phyloP scores from a whole-genome alignment of 345 rosid species.

The Ailanthus altissimus region DNA sequence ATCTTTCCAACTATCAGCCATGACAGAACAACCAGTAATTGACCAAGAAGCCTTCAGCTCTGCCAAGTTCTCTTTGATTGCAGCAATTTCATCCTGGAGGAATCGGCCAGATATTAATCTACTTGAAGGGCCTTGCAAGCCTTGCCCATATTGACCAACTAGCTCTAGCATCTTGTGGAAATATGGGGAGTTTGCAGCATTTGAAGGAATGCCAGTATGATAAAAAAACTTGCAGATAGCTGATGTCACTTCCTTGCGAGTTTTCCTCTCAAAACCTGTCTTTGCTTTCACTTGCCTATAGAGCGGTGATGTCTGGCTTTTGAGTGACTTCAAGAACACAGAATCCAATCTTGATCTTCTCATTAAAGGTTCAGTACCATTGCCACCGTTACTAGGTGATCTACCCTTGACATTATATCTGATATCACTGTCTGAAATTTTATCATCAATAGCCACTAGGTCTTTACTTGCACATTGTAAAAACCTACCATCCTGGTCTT shows the following conservation, averaged over 20 bases:
- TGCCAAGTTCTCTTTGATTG: conserved; percentile 42
- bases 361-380: conserved; percentile 45
- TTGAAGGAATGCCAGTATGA: conserved; percentile 54
- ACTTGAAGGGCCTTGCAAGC: conserved; percentile 49
- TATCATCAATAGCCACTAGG: conserved; percentile 45
- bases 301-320: conserved; percentile 41
- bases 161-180: conserved; percentile 60
- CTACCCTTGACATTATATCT: conserved; percentile 43
- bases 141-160: conserved; percentile 54
- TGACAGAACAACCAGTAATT: conserved; percentile 52
- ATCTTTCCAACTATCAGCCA: conserved; percentile 73
- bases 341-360: conserved; percentile 57
- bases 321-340: conserved; percentile 41
- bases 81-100: conserved; percentile 54
- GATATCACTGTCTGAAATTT: conserved; percentile 44
- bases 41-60: conserved; percentile 54
- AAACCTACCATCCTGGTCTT: conserved; percentile 46
- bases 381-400: conserved; percentile 43
- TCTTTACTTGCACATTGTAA: conserved; percentile 49
- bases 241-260: conserved; percentile 52
- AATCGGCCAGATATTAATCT: conserved; percentile 45
- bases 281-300: conserved; percentile 40
- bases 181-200: conserved; percentile 55
- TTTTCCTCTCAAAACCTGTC: conserved; percentile 37
- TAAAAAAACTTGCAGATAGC: conserved; percentile 64